These are phyloP conservation scores for Emmonsiellopsis sp. DNA, from an alignment of 2,329 filamentous ascomycete species.

Conservation along the genomic window DNA sequence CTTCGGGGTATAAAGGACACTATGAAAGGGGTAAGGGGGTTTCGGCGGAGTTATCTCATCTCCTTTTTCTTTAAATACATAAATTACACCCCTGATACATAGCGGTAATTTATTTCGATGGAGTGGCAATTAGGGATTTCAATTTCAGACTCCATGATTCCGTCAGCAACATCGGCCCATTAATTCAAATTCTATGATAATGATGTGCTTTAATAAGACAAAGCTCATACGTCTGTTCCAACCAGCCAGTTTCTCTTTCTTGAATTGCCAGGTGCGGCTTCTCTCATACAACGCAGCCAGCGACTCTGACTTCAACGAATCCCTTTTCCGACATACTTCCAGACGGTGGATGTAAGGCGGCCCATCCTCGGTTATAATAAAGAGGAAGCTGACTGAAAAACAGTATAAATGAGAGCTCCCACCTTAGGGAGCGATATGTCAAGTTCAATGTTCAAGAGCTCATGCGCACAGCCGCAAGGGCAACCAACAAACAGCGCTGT, in stretches of 20 bases:
- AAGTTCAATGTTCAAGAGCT: slow-evolving; percentile 6
- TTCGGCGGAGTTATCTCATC: background rate
- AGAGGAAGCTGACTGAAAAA: background rate
- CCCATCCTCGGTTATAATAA: background rate
- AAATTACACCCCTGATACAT: too few relatives aligned
- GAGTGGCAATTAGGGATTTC: too few relatives aligned
- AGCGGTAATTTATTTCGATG: too few relatives aligned
- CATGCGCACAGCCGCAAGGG: background rate
- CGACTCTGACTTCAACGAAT: too few relatives aligned
- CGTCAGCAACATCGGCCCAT: too few relatives aligned
- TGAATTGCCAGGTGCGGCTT: too few relatives aligned
- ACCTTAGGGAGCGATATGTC: slow-evolving; percentile 7
- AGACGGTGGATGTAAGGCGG: background rate
- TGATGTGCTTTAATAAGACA: too few relatives aligned
- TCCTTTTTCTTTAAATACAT: background rate
- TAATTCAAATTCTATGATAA: too few relatives aligned
- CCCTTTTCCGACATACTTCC: background rate
- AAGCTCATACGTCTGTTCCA: too few relatives aligned
- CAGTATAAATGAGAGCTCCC: slow-evolving; percentile 9
- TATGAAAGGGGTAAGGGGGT: background rate
- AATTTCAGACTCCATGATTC: too few relatives aligned
- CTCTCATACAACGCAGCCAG: too few relatives aligned
- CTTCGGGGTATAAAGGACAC: background rate
- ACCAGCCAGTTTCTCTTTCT: too few relatives aligned
- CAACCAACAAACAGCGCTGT: background rate